Base-by-base conservation (phyloP, 1,284 basidiomycete genomes). In the Sporisorium graminicola region DNA sequence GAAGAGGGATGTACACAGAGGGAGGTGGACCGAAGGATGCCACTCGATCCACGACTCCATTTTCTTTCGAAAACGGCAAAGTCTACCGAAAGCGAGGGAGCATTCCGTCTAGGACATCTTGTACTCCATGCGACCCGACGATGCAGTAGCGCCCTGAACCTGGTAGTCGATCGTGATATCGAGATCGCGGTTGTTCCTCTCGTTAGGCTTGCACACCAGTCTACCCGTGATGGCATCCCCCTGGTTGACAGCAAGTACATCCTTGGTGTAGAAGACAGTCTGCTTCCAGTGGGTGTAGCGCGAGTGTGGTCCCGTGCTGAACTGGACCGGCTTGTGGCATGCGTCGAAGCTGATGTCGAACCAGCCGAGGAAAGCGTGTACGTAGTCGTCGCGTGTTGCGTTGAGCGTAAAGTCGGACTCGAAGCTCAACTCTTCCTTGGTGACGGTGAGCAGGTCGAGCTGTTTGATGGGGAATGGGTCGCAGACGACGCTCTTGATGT, bases 341-440 rank as follows among this genome's bases (percentile, higher is more conserved):
- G 93, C 95, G 65, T 94, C 92, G 87, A 99, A 99, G 53, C 91
- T 90, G 82, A 98, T 93, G 87, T 99, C 97, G 87, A 99, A 99
- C 97, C 97, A 99, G 42, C 95, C 95, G 59, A 99, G 91, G 91
- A 98, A 98, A n/a, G 97, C 97, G 85, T 99, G 97, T 20, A 96
- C 90, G 73, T 84, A 98, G 86, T 99, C 97, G 85, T 94, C 93
- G 64, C 97, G 90, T 52, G 93, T 95, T 12, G 92, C 92, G 55
- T 88, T 91, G 60, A 99, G 89, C 58, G 90, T 88, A 87, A 98
- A 99, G 14, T 92, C 90, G 5, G 91, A 90, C 56, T 88, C 89
- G 87, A 99, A 99, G 3, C 92, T 89, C 52, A 99, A 89, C 82
- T 99, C 95, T 87, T 98, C 95, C 87, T 99, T 99, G 84, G 91